Conservation (phyloP, 2,329 filamentous ascomycete genomes). For the Colletotrichum orchidophilum region DNA sequence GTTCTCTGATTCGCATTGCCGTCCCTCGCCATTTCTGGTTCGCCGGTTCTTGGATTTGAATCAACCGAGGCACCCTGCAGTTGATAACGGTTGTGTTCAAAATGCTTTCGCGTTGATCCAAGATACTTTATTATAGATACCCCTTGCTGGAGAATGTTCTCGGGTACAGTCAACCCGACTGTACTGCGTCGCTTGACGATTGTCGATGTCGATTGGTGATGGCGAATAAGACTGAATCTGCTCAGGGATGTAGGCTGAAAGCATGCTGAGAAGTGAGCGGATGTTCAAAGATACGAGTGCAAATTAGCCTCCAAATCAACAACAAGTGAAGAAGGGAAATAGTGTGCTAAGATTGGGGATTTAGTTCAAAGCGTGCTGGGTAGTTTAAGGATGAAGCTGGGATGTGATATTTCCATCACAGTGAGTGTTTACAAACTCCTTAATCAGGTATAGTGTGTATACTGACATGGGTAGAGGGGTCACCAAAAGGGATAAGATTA, state of each 20-base stretch:
- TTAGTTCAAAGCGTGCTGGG: neutral
- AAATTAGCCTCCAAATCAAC: neutral
- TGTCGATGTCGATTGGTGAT: neutral
- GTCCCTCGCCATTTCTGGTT: neutral
- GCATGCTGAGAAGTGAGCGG: neutral
- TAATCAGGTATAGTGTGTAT: slow-evolving; percentile 6
- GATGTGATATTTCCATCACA: neutral
- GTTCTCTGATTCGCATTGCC: no score
- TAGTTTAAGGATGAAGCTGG: neutral
- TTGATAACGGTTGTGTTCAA: neutral
- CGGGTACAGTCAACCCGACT: neutral
- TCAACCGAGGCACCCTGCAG: neutral
- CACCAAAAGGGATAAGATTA: neutral
- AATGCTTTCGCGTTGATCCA: no score
- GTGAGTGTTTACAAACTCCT: slow-evolving; percentile 15
- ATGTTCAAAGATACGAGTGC: neutral
- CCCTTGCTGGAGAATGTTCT: neutral
- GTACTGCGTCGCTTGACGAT: neutral
- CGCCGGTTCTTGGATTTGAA: neutral
- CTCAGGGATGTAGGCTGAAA: neutral
- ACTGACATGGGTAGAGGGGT: neutral
- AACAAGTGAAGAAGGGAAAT: neutral
- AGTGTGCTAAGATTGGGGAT: neutral
- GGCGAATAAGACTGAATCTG: neutral
- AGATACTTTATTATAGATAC: no score